Base-by-base conservation (phyloP, 2,329 filamentous ascomycete genomes). In the Cladosporium sp. region DNA sequence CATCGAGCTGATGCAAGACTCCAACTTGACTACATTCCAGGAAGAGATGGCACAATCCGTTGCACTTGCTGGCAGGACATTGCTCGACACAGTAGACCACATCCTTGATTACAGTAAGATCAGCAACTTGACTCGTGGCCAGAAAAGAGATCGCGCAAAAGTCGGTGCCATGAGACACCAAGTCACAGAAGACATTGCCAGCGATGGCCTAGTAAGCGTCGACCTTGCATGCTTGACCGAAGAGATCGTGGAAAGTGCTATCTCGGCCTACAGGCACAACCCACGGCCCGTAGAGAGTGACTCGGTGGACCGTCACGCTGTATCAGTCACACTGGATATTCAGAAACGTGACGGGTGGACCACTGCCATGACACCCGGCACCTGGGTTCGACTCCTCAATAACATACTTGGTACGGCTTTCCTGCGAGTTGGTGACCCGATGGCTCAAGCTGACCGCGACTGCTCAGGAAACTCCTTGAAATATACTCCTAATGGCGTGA, bases 1-100 rank as follows among this genome's bases (percentile, higher is more conserved):
- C n/a, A 71, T 76, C 1, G 80, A 83, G 60, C 73, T 82, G 8
- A 63, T 83, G 3, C 71, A 74, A 4, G 77, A 78, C 3, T 80
- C 75, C 1, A 64, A 68, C 6, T 70, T 71, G 22, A 71, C 70
- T 40, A 62, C 68, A 1, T 68, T 74, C 34, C 72, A 80, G 51
- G 62, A 66, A 57, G 76, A 73, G 50, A 74, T 80, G 61, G 68
- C 76, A 0, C 73, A 73, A 7, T 80, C 78, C 59, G 71, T 81
- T 13, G 74, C 76, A 19, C 75, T 74, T 7, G 81, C 79, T 34
- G 78, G 77, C 0, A 68, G 74, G 19, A 81, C 78, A 3, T 63
- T 81, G 10, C 63, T 82, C 15, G 79, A 80, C 39, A 80, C 79
- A 9, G 66, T 77, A 49, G 64, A 74, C 32, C 69, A 73, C 57